phyloP scores from a whole-genome alignment of 129 eudicot genomes.

The Artemisia annua region DNA sequence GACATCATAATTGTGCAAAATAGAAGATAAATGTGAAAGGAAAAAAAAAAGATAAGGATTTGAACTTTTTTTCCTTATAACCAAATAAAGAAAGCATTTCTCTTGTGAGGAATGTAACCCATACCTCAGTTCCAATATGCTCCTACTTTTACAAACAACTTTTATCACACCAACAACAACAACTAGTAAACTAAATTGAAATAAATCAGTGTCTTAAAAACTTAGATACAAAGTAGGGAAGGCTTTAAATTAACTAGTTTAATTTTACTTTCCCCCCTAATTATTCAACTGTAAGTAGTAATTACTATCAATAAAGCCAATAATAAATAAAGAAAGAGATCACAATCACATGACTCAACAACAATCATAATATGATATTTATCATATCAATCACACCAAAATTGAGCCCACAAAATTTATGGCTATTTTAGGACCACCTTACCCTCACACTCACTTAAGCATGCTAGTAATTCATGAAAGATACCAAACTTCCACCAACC shows the following conservation, averaged over 20 bases:
- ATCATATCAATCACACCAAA: slow-evolving; percentile 51
- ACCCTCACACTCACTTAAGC: slow-evolving; percentile 18
- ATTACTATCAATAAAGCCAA: slow-evolving; percentile 27
- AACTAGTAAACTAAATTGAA: slow-evolving; percentile 8
- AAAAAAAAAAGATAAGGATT: slow-evolving; percentile 12
- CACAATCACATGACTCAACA: slow-evolving; percentile 64
- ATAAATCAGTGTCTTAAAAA: slow-evolving; percentile 11
- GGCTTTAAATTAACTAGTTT: slow-evolving; percentile 15
- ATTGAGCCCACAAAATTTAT: slow-evolving; percentile 52
- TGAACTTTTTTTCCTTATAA: slow-evolving; percentile 24
- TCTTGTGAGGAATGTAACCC: slow-evolving; percentile 32
- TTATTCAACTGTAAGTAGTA: slow-evolving; percentile 4
- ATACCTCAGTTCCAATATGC: slow-evolving; percentile 32
- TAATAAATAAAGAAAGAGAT: slow-evolving; percentile 26
- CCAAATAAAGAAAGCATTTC: slow-evolving; percentile 6
- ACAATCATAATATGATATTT: slow-evolving; percentile 46
- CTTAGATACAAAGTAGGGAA: slow-evolving; percentile 10
- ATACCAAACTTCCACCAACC: slow-evolving; percentile 51
- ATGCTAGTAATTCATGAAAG: slow-evolving; percentile 24
- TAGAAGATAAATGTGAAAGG: slow-evolving; percentile 24
- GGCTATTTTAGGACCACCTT: slow-evolving; percentile 43
- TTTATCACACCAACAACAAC: not conserved
- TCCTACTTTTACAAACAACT: slow-evolving; percentile 32
- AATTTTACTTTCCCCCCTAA: not conserved
- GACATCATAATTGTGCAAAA: slow-evolving; percentile 23